These are phyloP conservation scores for carrot (Daucus carota) DNA, from an alignment of 129 eudicot species.

Conservation along the genomic window DNA sequence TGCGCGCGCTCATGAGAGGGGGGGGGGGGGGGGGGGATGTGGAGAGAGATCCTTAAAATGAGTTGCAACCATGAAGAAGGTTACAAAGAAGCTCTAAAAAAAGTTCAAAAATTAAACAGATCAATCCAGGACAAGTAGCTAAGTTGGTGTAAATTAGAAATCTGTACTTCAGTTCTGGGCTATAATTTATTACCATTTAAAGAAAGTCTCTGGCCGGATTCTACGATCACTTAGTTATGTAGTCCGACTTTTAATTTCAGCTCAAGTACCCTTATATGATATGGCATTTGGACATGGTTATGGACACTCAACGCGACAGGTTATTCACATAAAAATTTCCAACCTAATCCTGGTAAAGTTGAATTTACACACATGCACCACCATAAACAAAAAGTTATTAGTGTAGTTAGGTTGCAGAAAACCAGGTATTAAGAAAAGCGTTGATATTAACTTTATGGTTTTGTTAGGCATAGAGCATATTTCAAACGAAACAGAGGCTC, in stretches of 20 bases:
- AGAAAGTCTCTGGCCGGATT: constrained; percentile 15
- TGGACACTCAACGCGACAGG: not conserved
- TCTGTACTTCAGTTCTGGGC: constrained; percentile 23
- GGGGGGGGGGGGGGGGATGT: too few relatives aligned
- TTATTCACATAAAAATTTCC: not conserved
- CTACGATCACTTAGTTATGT: constrained; percentile 6
- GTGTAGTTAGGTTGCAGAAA: constrained; percentile 15
- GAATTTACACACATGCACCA: not conserved
- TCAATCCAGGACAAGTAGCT: constrained; percentile 56
- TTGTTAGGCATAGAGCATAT: constrained; percentile 18
- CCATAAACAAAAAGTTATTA: not conserved
- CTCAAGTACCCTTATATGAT: not conserved
- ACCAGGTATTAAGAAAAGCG: constrained; percentile 33
- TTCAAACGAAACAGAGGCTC: not conserved
- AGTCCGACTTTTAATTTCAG: not conserved
- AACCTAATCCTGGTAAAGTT: not conserved
- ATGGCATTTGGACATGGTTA: not conserved
- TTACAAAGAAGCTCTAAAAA: not conserved
- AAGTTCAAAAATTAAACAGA: constrained; percentile 24
- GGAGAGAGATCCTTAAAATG: not conserved
- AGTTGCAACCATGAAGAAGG: constrained; percentile 14
- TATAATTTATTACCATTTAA: constrained; percentile 14
- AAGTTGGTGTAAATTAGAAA: constrained; percentile 22
- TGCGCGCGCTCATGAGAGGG: too few relatives aligned
- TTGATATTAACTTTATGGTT: constrained; percentile 10